Evolutionary conservation across 768 basidiomycete species (phyloP).

Genomic region (Amanita rubescens): DNA sequence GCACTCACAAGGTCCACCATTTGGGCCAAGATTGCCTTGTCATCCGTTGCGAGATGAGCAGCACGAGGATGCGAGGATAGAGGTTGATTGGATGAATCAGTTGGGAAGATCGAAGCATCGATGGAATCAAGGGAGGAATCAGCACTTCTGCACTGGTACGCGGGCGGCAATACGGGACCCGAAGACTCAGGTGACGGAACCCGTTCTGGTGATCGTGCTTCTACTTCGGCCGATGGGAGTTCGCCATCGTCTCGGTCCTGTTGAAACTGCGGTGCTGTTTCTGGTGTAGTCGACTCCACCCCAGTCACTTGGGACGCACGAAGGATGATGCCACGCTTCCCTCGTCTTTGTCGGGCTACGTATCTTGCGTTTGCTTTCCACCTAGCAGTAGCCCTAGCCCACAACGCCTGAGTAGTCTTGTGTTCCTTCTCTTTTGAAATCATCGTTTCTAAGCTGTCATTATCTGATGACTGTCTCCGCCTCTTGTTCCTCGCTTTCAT

Average conservation of each 20-base stretch:
- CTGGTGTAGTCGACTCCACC: conserved; percentile 3
- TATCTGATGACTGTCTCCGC: conserved; percentile 12
- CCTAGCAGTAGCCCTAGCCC: conserved; percentile 57
- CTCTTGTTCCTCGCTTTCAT: conserved; percentile 31
- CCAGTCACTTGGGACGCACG: conserved; percentile 18
- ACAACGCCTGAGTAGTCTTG: conserved; percentile 48
- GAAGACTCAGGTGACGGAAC: neutral
- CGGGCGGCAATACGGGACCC: conserved; percentile 22
- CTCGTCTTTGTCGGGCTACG: conserved; percentile 52
- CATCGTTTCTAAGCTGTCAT: conserved; percentile 19
- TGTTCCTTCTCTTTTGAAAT: conserved; percentile 40
- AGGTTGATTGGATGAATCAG: neutral
- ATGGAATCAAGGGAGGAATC: conserved; percentile 2
- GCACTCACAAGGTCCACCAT: conserved; percentile 45
- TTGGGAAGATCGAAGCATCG: neutral
- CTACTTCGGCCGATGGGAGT: neutral
- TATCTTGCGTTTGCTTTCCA: conserved; percentile 62
- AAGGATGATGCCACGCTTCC: conserved; percentile 26
- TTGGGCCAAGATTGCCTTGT: conserved; percentile 50
- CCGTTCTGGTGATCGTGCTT: neutral
- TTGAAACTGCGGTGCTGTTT: conserved; percentile 5
- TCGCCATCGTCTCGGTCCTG: neutral
- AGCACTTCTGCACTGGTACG: conserved; percentile 33
- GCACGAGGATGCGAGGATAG: conserved; percentile 14
- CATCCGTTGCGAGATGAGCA: conserved; percentile 63